These are phyloP conservation scores for Solanum microdontum DNA, from an alignment of 257 asterid genomes.

Conservation along the genomic window DNA sequence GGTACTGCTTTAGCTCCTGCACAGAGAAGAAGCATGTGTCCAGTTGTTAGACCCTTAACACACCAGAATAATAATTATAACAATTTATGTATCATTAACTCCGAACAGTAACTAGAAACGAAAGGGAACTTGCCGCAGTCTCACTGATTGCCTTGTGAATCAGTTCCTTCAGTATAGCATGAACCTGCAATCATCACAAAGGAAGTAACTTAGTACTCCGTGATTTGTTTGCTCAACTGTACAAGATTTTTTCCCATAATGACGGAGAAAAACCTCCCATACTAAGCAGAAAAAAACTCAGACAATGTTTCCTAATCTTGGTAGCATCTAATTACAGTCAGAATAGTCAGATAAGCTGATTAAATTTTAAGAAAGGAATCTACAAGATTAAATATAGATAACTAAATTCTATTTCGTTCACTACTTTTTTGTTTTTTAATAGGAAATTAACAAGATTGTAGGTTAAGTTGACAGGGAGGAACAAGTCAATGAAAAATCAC, in stretches of 20 bases:
- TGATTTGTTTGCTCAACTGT: neutral
- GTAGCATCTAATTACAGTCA: neutral
- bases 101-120: neutral
- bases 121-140: conserved; percentile 27
- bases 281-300: neutral
- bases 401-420: neutral
- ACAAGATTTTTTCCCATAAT: neutral
- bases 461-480: neutral
- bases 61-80: neutral
- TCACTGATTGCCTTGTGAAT: conserved; percentile 57
- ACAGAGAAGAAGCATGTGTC: neutral
- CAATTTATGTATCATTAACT: neutral
- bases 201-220: neutral
- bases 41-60: neutral
- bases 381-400: neutral
- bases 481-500: neutral
- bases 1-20: conserved; percentile 75
- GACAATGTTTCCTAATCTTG: neutral
- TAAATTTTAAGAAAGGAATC: neutral
- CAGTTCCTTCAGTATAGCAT: conserved; percentile 54
- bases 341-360: neutral
- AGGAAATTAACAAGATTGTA: neutral
- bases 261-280: neutral
- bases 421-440: neutral
- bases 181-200: conserved; percentile 41